Base-by-base conservation (phyloP, 306 rosid genomes). In the Ammopiptanthus mongolicus region DNA sequence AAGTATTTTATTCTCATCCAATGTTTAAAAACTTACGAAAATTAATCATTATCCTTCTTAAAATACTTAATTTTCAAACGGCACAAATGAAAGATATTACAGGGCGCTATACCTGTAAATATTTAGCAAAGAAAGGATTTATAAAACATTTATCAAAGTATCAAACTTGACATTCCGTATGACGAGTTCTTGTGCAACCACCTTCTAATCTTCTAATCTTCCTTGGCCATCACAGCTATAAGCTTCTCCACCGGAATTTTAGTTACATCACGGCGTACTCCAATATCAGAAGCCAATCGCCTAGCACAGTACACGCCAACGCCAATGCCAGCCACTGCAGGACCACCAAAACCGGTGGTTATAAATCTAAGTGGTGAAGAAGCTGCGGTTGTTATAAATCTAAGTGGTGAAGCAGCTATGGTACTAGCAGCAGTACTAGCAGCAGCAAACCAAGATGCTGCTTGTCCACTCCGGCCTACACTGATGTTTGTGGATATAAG, bases 401-500 rank as follows among this genome's bases (percentile, higher is more conserved):
- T 44, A 29, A 86, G 78, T 1, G 89, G 82, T 0, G 86, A 80
- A 62, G 82, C 83, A 64, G 56, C 57, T n/a, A n/a, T n/a, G n/a
- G n/a, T n/a, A n/a, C n/a, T n/a, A n/a, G n/a, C n/a, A n/a, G n/a
- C n/a, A n/a, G n/a, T 72, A 79, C 78, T 57, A 2, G 84, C 83
- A 12, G 82, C 97, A 12, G 95, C 87, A 13, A 80, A 0, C 12
- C 44, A 21, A n/a, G 96, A 86, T 1, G 88, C 64, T 11, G 87
- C 87, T 70, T 90, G 96, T 7, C 96, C 93, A 23, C 97, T 88
- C 74, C 83, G 50, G 9, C 95, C 93, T 5, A 83, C 82, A 1
- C 84, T 72, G 14, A 77, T 77, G 62, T 28, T 41, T 10, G 81
- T 60, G 50, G 14, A 11, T 33, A 83, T 79, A 23, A 87, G 89